These are phyloP conservation scores for Cladophialophora yegresii DNA, from an alignment of 2,329 filamentous ascomycete genomes.

Conservation along the genomic window DNA sequence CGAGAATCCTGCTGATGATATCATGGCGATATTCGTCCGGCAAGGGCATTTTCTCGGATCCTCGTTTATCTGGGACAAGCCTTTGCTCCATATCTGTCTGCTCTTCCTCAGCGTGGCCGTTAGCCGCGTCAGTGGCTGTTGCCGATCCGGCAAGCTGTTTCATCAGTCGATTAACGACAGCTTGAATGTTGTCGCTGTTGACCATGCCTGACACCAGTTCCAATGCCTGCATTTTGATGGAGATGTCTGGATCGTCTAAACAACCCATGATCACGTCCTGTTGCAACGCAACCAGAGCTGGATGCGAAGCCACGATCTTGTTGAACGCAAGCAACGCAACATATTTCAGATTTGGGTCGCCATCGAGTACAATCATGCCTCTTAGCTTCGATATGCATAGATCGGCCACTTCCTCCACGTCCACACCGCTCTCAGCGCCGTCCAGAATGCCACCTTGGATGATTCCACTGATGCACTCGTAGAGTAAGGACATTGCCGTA, in stretches of 20 bases:
- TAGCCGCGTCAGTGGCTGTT: constrained; percentile 49
- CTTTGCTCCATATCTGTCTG: constrained; percentile 54
- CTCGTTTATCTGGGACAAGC: constrained; percentile 57
- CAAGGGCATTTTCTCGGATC: constrained; percentile 60
- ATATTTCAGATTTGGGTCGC: constrained; percentile 96
- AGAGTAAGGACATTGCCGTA: constrained; percentile 94
- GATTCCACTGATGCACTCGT: constrained; percentile 98
- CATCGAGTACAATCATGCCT: constrained; percentile 90
- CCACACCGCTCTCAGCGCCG: constrained; percentile 73
- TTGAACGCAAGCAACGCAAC: constrained; percentile 94
- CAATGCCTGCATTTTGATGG: constrained; percentile 87
- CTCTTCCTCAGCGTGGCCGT: constrained; percentile 45
- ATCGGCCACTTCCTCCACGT: constrained; percentile 86
- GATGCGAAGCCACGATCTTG: constrained; percentile 86
- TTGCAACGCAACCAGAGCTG: constrained; percentile 83
- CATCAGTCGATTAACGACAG: constrained; percentile 83
- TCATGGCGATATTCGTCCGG: constrained; percentile 84
- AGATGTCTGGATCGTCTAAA: constrained; percentile 93
- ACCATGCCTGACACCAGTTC: constrained; percentile 95
- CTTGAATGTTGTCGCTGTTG: constrained; percentile 77
- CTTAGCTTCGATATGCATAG: constrained; percentile 90
- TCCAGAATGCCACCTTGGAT: constrained; percentile 94
- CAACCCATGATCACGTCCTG: constrained; percentile 96
- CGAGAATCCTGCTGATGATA: constrained; percentile 78
- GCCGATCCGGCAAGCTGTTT: constrained; percentile 74